Evolutionary conservation across 2,329 filamentous ascomycete species (phyloP), one percentile per base, ranked within the genome.

Genomic region (Hymenoscyphus scutula): DNA sequence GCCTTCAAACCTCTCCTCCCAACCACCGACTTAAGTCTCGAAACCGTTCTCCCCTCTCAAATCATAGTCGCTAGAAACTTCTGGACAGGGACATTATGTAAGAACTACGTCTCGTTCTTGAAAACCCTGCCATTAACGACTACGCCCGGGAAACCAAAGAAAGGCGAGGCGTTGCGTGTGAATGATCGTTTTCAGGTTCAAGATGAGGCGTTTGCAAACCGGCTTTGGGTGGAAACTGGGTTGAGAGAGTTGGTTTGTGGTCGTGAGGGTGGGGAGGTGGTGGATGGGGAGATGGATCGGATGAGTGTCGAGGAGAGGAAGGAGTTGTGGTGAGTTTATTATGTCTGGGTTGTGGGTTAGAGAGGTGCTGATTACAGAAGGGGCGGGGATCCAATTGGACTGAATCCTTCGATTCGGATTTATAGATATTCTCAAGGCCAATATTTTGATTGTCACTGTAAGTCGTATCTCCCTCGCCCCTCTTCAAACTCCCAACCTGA

Each of bases 361-460:
- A 37, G 72, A 68, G 19, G 70, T 76, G 32, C 11, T 59, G 30
- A 32, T 25, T 34, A 23, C 55, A 25, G 1, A n/a, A 97, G 92
- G 91, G 92, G 90, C 62, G 92, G 92, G 30, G 83, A 92, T 57
- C 86, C 91, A 0, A 78, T 96, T n/a, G 92, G 92, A 0, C 77
- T 97, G 64, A 97, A 92, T 75, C 86, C 91, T 8, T 96, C 96
- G 68, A 96, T 97, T 61, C 83, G 94, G 37, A 85, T 97, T 32
- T 97, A 97, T 77, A 85, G 93, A 25, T 97, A 97, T 76, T 84
- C 83, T 0, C 85, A 89, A 67, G 91, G 91, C 0, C 92, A 97
- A 74, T 97, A 93, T 74, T 97, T 97, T 74, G 92, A 92, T 72
- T 89, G 91, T 70, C 94, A 97, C 75, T 97, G 91, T 94, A 83